A percentile compares a stretch with the other conserved stretches of the same genome.
Conservation (phyloP, 495 filamentous ascomycete species). For the Glarea lozoyensis region DNA sequence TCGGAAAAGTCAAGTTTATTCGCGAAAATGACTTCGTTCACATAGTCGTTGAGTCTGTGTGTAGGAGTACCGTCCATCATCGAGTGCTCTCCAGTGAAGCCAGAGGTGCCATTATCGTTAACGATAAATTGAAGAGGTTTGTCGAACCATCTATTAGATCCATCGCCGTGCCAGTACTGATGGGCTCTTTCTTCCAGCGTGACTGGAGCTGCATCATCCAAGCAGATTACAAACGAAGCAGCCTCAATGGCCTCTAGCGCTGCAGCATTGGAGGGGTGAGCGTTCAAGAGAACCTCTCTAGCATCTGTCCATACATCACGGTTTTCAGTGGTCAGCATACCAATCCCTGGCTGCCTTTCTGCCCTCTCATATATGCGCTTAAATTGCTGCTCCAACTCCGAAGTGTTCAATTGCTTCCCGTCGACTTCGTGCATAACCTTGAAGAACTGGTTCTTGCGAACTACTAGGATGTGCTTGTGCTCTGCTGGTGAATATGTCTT, state of each 20-base stretch:
- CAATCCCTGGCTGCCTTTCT: constrained; percentile 62
- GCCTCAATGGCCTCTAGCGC: constrained; percentile 79
- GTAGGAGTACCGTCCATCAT: constrained; percentile 99
- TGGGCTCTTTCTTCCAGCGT: constrained; percentile 93
- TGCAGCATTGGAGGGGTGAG: constrained; percentile 65
- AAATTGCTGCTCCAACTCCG: constrained; percentile 86
- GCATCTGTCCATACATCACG: constrained; percentile 88
- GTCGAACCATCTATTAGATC: constrained; percentile 94
- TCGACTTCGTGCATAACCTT: constrained; percentile 69
- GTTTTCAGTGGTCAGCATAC: constrained; percentile 83
- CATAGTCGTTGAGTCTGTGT: constrained; percentile 88
- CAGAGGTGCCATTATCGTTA: constrained; percentile 95
- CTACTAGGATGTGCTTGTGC: constrained; percentile 77
- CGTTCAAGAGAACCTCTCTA: constrained; percentile 64
- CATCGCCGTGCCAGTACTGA: constrained; percentile 98
- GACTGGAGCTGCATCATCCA: constrained; percentile 87
- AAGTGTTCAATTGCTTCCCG: constrained; percentile 73
- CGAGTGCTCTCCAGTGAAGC: constrained; percentile 97
- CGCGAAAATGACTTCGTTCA: constrained; percentile 81
- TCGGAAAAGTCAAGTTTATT: constrained; percentile 83
- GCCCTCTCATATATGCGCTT: constrained; percentile 68
- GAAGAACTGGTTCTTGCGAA: constrained; percentile 96
- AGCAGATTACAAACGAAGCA: constrained; percentile 83
- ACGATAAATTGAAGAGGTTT: constrained; percentile 97
- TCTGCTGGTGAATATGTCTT: constrained; percentile 67